A percentile compares a stretch with the other conserved stretches of the same genome.
Conservation (phyloP, 1,139 yeast species). For the Lodderomyces elongisporus region DNA sequence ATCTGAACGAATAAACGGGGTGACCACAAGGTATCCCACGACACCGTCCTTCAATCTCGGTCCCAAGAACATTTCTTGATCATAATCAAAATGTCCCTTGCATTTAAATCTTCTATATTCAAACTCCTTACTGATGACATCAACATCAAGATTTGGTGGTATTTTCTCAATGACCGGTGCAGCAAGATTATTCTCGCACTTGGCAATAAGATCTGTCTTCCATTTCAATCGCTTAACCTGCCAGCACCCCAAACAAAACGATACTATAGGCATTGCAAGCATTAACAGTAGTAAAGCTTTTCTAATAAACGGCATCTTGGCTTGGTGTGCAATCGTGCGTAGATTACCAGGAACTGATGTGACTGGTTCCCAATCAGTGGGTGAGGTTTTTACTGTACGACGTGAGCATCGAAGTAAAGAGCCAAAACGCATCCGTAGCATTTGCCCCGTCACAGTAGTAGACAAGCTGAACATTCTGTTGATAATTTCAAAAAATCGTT, state of each 20-base stretch:
- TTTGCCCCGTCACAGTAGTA: too few relatives aligned
- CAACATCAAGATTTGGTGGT: slow-evolving; percentile 56
- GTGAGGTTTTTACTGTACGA: slow-evolving; percentile 53
- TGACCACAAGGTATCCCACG: slow-evolving; percentile 73
- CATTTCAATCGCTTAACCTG: slow-evolving; percentile 80
- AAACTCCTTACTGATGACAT: slow-evolving; percentile 51
- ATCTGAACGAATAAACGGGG: slow-evolving; percentile 73
- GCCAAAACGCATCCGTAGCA: too few relatives aligned
- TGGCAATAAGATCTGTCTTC: slow-evolving; percentile 82
- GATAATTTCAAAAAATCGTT: too few relatives aligned
- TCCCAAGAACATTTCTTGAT: slow-evolving; percentile 87
- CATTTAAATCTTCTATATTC: slow-evolving; percentile 75
- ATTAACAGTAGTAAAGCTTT: slow-evolving; percentile 52
- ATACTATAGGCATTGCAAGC: slow-evolving; percentile 81
- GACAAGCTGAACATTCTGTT: too few relatives aligned
- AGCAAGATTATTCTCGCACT: slow-evolving; percentile 76
- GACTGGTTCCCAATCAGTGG: slow-evolving; percentile 81
- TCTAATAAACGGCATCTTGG: slow-evolving; percentile 37
- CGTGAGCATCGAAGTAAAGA: slow-evolving; percentile 13
- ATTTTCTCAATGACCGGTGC: slow-evolving; percentile 62
- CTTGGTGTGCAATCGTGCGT: slow-evolving; percentile 37
- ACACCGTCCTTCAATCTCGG: slow-evolving; percentile 76
- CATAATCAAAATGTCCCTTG: slow-evolving; percentile 76
- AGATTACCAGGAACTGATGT: slow-evolving; percentile 46
- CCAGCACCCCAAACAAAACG: slow-evolving; percentile 91